These are phyloP conservation scores for Claviceps arundinis DNA, from an alignment of 2,329 filamentous ascomycete species.

Conservation along the genomic window DNA sequence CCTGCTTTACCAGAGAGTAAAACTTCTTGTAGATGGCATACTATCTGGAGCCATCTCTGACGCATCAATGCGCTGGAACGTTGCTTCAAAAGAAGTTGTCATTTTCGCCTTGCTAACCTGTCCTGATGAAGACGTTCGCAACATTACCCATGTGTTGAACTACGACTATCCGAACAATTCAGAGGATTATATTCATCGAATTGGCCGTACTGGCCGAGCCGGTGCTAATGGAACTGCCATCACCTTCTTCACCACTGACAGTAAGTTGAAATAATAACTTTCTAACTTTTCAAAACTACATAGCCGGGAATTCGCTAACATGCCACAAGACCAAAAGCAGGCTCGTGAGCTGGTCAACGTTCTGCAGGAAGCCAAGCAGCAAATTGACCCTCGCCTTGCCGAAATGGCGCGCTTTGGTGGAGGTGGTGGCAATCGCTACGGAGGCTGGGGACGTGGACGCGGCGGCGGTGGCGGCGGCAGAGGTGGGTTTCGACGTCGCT, in stretches of 20 bases:
- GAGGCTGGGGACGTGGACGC: slow-evolving; percentile 57
- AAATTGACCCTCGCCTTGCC: slow-evolving; percentile 86
- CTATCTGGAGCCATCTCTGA: slow-evolving; percentile 30
- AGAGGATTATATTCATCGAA: slow-evolving; percentile 96
- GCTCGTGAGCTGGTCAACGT: slow-evolving; percentile 92
- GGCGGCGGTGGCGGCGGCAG: slow-evolving; percentile 26
- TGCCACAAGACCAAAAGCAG: slow-evolving; percentile 68
- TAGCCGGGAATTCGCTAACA: not conserved
- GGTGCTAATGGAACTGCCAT: slow-evolving; percentile 93
- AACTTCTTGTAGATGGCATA: slow-evolving; percentile 31
- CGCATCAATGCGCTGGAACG: slow-evolving; percentile 42
- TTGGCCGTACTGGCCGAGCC: slow-evolving; percentile 90
- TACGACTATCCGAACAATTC: slow-evolving; percentile 99
- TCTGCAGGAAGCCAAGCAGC: slow-evolving; percentile 92
- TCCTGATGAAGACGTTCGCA: slow-evolving; percentile 77
- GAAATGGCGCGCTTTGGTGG: slow-evolving; percentile 94
- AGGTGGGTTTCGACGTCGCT: slow-evolving; percentile 30
- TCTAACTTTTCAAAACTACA: not conserved
- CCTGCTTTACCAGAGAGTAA: slow-evolving; percentile 43
- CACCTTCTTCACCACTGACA: slow-evolving; percentile 98
- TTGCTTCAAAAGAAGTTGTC: slow-evolving; percentile 37
- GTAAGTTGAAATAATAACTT: slow-evolving; percentile 43
- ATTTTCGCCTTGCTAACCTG: slow-evolving; percentile 60
- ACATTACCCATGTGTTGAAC: slow-evolving; percentile 99
- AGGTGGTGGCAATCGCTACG: slow-evolving; percentile 61